Percentiles rank a stretch among this genome's conserved stretches.
Conservation (phyloP, 1,284 basidiomycete species). For the Irpex sp. region DNA sequence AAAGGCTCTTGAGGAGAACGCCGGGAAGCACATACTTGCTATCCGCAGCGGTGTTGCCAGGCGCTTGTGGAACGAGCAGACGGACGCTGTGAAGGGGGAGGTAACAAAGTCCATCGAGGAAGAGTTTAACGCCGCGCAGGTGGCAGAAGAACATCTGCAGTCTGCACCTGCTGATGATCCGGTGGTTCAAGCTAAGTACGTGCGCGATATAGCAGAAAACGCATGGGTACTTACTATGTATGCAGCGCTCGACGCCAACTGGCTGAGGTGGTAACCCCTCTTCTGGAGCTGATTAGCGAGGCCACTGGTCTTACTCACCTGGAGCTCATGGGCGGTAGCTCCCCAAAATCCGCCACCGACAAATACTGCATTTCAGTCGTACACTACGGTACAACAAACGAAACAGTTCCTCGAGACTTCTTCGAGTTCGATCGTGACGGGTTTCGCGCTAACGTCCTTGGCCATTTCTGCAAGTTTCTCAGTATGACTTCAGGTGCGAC, state of each 20-base stretch:
- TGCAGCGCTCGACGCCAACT: not conserved
- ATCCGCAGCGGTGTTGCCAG: not conserved
- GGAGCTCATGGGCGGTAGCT: not conserved
- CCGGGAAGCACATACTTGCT: not conserved
- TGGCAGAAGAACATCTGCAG: not conserved
- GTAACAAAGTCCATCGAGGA: not conserved
- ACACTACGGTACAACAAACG: not conserved
- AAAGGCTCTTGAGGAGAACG: not conserved
- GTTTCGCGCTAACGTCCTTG: not conserved
- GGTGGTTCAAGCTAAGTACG: not conserved
- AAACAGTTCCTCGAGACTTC: not conserved
- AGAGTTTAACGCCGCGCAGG: not conserved
- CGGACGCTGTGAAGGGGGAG: not conserved
- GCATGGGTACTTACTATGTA: not conserved
- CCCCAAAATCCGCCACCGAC: not conserved
- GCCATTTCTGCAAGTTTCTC: not conserved
- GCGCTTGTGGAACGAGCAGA: not conserved
- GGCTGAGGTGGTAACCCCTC: not conserved
- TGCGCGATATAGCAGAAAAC: not conserved
- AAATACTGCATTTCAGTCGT: not conserved
- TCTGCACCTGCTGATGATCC: not conserved
- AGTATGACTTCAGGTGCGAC: not conserved
- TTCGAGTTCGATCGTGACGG: not conserved
- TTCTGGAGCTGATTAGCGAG: not conserved
- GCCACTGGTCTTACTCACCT: not conserved